phyloP scores from a whole-genome alignment of 2,329 filamentous ascomycete genomes.

The Ophiocordyceps camponoti-leonardi region DNA sequence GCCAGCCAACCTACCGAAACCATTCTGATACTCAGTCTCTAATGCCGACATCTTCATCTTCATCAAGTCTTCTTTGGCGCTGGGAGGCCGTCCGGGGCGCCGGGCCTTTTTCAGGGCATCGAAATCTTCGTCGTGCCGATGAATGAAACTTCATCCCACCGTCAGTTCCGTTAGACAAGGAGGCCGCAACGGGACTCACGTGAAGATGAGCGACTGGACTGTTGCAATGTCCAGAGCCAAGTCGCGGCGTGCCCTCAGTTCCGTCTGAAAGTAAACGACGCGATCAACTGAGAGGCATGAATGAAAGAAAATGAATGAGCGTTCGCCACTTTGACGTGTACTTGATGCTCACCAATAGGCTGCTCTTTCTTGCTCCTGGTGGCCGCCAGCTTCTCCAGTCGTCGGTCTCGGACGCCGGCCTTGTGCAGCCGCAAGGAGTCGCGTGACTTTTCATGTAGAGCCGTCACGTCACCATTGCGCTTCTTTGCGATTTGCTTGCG shows the following conservation, averaged over 20 bases:
- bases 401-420: constrained; percentile 67
- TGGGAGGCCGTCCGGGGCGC: constrained; percentile 64
- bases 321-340: neutral
- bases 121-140: constrained; percentile 56
- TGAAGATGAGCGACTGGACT: constrained; percentile 43
- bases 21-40: constrained; percentile 63
- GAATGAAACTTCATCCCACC: constrained; percentile 29
- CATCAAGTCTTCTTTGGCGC: constrained; percentile 59
- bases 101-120: constrained; percentile 47
- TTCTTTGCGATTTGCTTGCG: constrained; percentile 86
- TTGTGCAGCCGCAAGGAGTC: constrained; percentile 69
- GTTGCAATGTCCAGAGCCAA: constrained; percentile 34
- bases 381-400: constrained; percentile 55
- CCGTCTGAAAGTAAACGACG: constrained; percentile 50
- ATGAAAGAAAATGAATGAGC: neutral
- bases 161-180: constrained; percentile 9
- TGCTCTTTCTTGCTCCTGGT: constrained; percentile 58
- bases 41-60: constrained; percentile 54
- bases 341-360: constrained; percentile 42
- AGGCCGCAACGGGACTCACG: constrained; percentile 23
- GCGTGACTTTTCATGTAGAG: constrained; percentile 75
- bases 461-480: constrained; percentile 52
- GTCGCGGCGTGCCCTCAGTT: constrained; percentile 29
- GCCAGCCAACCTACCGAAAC: constrained; percentile 44
- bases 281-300: constrained; percentile 16